Conservation (phyloP, 192 early-diverging fungal species). For the Coemansia sp. region DNA sequence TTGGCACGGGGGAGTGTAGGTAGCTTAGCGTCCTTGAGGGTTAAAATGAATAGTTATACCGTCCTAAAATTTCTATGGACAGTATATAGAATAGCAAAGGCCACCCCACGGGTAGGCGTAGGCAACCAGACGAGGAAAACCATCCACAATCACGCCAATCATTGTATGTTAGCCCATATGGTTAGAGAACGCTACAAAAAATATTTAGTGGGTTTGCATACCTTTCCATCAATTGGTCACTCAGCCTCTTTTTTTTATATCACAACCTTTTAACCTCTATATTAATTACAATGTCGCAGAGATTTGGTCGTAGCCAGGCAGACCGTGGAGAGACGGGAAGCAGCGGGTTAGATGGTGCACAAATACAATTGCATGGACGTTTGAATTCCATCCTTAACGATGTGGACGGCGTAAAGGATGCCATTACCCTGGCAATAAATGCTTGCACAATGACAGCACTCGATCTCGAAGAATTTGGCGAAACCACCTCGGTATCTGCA, state of each 20-base stretch:
- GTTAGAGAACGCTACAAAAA: background rate
- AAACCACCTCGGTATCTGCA: constrained; percentile 7
- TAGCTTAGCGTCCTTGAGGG: too few relatives aligned
- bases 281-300: constrained; percentile 6
- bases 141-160: background rate
- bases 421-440: constrained; percentile 19
- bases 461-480: constrained; percentile 27
- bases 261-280: background rate
- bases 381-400: constrained; percentile 7
- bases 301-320: background rate
- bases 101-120: too few relatives aligned
- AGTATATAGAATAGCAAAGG: too few relatives aligned
- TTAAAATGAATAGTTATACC: too few relatives aligned
- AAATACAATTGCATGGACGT: constrained; percentile 21
- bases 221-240: background rate
- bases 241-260: background rate
- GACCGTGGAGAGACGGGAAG: background rate
- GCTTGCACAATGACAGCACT: constrained; percentile 26
- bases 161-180: background rate
- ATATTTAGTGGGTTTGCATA: background rate
- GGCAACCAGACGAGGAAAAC: too few relatives aligned
- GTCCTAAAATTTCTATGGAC: too few relatives aligned
- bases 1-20: too few relatives aligned
- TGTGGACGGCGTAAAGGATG: constrained; percentile 5
- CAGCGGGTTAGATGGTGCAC: constrained; percentile 4